Base-by-base conservation (phyloP, 805 yeast species). In the Starmera caribaea region DNA sequence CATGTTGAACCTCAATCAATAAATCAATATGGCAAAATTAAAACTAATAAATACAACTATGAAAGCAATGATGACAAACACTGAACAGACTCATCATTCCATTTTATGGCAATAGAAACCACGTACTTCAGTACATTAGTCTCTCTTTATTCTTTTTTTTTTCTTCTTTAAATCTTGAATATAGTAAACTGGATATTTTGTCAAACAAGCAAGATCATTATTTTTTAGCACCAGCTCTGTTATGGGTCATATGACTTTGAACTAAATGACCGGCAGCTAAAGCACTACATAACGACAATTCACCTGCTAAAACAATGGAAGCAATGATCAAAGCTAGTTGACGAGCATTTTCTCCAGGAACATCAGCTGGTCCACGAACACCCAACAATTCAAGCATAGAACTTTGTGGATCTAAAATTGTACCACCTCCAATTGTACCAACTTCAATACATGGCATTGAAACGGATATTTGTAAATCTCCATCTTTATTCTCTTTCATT, bases 401-500 rank as follows among this genome's bases (percentile, higher is more conserved):
- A 38, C 89, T 84, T 66, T 92, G 99, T 33, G 99, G 97, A 57
- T 85, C 97, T 54, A 92, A 74, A 47, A 92, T 85, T 4, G 99
- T 92, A 58, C 99, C 99, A 47, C 99, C 99, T 42, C 98, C 98
- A 62, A 92, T 88, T 3, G 99, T 92, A 48, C 99, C 99, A 35
- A 92, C 98, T 66, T 92, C 99, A 51, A 92, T 87, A 26, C 94
- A 86, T 27, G 99, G 99, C 99, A 92, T 92, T 4, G 97, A 86
- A n/a, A 92, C 98, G 2, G 96, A 85, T 32, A 92, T 82, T 50
- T 77, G 81, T 56, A 92, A 72, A 55, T 86, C 85, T 12, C 96
- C 98, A 32, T 73, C 69, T 11, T 63, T 68, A 37, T 71, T 70
- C 58, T 84, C 87, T 54, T 81, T 79, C 95, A 92, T 89, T 49